Conservation (phyloP, 768 basidiomycete genomes). For the Calocybe gangraenosa region DNA sequence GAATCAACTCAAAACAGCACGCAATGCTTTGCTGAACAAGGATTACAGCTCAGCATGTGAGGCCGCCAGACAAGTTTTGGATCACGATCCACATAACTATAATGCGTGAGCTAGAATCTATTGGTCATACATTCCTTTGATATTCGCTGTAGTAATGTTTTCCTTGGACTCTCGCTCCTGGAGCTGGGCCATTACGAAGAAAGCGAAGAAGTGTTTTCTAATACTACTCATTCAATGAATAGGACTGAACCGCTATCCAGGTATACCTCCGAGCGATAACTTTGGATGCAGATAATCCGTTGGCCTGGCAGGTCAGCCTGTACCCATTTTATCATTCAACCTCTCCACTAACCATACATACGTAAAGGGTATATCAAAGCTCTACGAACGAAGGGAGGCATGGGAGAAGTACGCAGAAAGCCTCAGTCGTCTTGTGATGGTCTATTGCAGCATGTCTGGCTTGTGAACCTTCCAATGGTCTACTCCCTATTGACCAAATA, state of each 20-base stretch:
- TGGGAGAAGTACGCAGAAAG: constrained; percentile 56
- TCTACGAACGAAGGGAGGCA: constrained; percentile 60
- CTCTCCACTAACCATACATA: neutral
- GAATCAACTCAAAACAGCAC: constrained; percentile 72
- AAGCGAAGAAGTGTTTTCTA: constrained; percentile 78
- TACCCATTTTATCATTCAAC: constrained; percentile 9
- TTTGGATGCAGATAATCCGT: constrained; percentile 58
- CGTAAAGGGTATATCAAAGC: constrained; percentile 61
- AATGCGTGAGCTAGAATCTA: constrained; percentile 63
- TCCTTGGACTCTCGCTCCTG: constrained; percentile 74
- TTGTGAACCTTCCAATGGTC: neutral
- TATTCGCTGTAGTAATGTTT: constrained; percentile 60
- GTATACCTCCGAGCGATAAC: constrained; percentile 75
- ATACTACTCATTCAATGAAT: constrained; percentile 1
- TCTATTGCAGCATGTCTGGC: constrained; percentile 57
- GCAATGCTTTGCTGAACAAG: constrained; percentile 72
- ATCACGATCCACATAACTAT: constrained; percentile 80
- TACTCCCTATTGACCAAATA: constrained; percentile 1
- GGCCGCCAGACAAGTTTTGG: constrained; percentile 61
- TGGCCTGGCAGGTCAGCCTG: constrained; percentile 79
- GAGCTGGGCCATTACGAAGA: constrained; percentile 67
- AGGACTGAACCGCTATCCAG: constrained; percentile 33
- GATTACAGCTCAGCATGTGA: constrained; percentile 67
- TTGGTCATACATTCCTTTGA: neutral
- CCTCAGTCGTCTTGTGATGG: constrained; percentile 51